Evolutionary conservation across 495 filamentous ascomycete genomes (phyloP), one percentile per base, ranked within the genome.

Genomic region (Oleoguttula mirabilis): DNA sequence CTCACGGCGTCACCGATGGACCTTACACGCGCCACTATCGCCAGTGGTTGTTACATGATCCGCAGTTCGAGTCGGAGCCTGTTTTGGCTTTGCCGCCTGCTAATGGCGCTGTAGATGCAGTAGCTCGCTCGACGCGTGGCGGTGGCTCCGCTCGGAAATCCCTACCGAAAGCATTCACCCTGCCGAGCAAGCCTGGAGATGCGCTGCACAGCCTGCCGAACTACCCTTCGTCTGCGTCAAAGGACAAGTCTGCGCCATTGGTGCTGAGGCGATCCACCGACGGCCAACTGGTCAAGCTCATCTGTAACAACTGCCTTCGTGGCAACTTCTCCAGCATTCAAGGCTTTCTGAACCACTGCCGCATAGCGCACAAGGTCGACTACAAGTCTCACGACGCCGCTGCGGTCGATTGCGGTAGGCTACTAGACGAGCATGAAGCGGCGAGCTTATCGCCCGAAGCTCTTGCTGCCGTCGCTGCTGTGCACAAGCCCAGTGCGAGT

Each of bases 291-390:
- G 77, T 82, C 28, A 92, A 92, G 61, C 71, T 96, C 33, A 76
- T 88, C 36, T 98, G 90, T 63, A 67, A 87, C 37, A 81, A 90
- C 56, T 98, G 90, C 55, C 73, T 83, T 31, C 69, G 85, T 41
- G 80, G 80, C 62, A 82, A 95, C 57, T 96, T 95, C 59, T 86
- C 81, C 32, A 94, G 86, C 60, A 84, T 84, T 1, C 90, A 98
- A 60, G 90, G 90, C 2, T 96, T 98, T 56, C 88, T 98, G 65
- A 98, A 98, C 52, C 90, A 98, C 55, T 95, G 87, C 55, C 86
- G 90, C 31, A 95, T 98, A 43, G 84, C 88, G 7, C 90, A 98
- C 61, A 79, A 77, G 45, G 73, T 84, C 36, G 84, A 87, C 39
- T 95, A 84, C 65, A 80, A 85, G 54, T 95, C 85, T 54, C 90